Evolutionary conservation across 2,329 filamentous ascomycete species (phyloP), one percentile per base, ranked within the genome.

Genomic region (Pestalotiopsis sp.): DNA sequence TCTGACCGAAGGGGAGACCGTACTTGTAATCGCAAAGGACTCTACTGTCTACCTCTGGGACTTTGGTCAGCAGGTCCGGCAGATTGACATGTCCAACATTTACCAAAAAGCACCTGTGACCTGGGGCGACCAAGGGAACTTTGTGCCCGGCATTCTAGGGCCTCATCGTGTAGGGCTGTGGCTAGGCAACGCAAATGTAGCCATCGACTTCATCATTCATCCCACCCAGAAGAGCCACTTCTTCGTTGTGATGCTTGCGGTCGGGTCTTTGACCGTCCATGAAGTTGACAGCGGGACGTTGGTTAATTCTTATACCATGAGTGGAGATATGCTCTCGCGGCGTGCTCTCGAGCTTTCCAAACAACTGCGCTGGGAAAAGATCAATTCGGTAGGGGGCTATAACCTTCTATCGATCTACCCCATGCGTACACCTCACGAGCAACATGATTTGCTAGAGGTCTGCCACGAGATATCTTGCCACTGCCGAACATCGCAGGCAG

Each of bases 181-280:
- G 65, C 67, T 74, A 49, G 64, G 68, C 14, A 62, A 69, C 1
- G 71, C 65, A 57, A 70, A 70, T 5, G 69, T 72, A n/a, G 69
- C 72, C 57, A 69, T 78, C 20, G 76, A 78, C 57, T 78, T 78
- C 61, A 77, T 77, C 23, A 68, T 78, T 17, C 75, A 73, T 25
- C 76, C 76, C 7, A 70, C 65, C 2, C 59, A 66, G 31, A 66
- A 68, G 12, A 67, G 69, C 38, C 65, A 72, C 17, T 75, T 78
- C 58, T 78, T 78, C 67, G 70, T 77, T 36, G 72, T 76, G 38
- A 75, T 74, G 1, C 69, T 77, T 6, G 64, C 69, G 1, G 65
- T 71, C 13, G 68, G 71, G 23, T 67, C 68, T 13, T 65, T 78
- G n/a, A 70, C 68, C 5, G 73, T 78, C 9, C 60, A 77, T 36